Base-by-base conservation (phyloP, 495 filamentous ascomycete genomes). In the Tuber borchii region DNA sequence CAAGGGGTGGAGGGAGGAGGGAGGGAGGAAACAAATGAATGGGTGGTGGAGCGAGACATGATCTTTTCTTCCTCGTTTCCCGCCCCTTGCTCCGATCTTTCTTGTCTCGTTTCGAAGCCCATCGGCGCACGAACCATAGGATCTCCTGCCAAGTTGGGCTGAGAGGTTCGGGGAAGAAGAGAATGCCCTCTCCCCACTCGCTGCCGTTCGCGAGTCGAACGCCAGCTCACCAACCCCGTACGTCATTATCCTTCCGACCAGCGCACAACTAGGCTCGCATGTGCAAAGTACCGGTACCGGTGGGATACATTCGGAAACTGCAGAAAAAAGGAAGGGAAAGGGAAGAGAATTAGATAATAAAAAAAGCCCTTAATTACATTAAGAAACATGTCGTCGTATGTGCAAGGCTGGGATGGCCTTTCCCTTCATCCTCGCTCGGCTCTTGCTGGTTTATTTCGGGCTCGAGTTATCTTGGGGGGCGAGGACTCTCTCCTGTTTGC, bases 51-150 rank as follows among this genome's bases (percentile, higher is more conserved):
- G 77, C 75, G 72, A 78, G 78, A 79, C 73, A 79, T 70, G 77
- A 79, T 79, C 75, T 78, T 75, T 78, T 61, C 74, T 77, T 73
- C 71, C 68, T 44, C 73, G 76, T 79, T 78, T 79, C 77, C 77
- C 78, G 76, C 73, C 77, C 78, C 76, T 79, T 71, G 73, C 77
- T 79, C 76, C 76, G 77, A 79, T 79, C 77, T 71, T 48, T 45
- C 73, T 75, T 78, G 77, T 79, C 77, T 79, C 72, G 77, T 79
- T 71, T 76, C n/a, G 72, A 79, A 76, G 75, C 76, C 72, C 76
- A 79, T 71, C 70, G 45, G 45, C 70, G 78, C 78, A 79, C 78
- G 78, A 79, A 79, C 78, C 78, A 79, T 73, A 61, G n/a, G 51
- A 79, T 78, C 77, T 72, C 76, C 48, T 78, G 44, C 77, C 77